Evolutionary conservation across 2,329 filamentous ascomycete species (phyloP), one percentile per base, ranked within the genome.

Genomic region (Aspergillus fijiensis): DNA sequence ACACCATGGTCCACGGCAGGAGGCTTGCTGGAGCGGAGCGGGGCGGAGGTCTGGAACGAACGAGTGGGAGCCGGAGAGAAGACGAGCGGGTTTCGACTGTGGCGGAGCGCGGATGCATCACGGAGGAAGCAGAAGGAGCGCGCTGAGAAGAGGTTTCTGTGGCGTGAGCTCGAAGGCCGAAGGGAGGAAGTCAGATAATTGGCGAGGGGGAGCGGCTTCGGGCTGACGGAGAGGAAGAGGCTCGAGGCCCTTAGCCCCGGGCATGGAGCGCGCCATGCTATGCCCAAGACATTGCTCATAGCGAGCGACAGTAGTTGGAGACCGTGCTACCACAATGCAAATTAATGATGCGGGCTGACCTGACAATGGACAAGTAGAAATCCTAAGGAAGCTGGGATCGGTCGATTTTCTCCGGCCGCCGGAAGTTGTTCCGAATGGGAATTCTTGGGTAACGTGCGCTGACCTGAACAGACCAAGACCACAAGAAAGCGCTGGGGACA

Each of bases 261-360:
- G 69, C 77, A 78, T 69, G 76, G 70, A 57, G 69, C 66, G 66
- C 75, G 74, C 77, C 76, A 78, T 74, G 74, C 69, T 70, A 73
- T 63, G 63, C 73, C 70, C 66, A 74, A 67, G 62, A 67, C 77
- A 78, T 76, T 75, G 71, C 70, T 79, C 77, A 79, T 79, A 67
- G 72, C 73, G 69, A 64, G 66, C 62, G 52, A 65, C 60, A 65
- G 57, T 57, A 51, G 59, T 35, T 9, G 39, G 16, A 60, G 54
- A 42, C 42, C 56, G 39, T 49, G 39, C 21, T 56, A 16, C 50
- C 27, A 45, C 31, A 14, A 45, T 53, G 48, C 33, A n/a, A 50
- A 25, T 39, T 27, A 48, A 51, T 48, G 49, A 51, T n/a, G 42
- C 16, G 21, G 49, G 19, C 12, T 25, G 33, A 11, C 39, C 54